phyloP scores from a whole-genome alignment of 163 green algal genomes.

The Prototheca wickerhamii region DNA sequence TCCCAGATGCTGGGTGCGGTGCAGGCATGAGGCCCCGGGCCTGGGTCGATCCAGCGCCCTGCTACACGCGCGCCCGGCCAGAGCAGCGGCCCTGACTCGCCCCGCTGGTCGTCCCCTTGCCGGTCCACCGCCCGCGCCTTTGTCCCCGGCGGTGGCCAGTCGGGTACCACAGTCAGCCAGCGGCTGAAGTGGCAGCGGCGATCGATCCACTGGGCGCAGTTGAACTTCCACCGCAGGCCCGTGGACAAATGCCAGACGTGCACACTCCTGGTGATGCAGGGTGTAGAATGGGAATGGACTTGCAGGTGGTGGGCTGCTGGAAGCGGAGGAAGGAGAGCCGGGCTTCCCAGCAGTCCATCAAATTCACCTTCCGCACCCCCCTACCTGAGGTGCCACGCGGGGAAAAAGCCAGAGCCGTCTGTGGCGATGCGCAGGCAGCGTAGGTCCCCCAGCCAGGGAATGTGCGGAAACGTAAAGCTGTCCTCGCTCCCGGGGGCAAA shows the following conservation, averaged over 20 bases:
- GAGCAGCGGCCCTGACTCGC: no score
- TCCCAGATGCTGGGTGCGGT: no score
- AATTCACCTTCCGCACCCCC: not conserved
- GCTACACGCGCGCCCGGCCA: no score
- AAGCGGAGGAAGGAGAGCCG: not conserved
- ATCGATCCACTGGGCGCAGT: conserved; percentile 18
- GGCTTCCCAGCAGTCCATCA: no score
- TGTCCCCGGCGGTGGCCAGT: not conserved
- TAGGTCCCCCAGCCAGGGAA: conserved; percentile 48
- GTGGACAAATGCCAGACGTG: not conserved
- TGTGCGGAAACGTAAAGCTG: conserved; percentile 33
- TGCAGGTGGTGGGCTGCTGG: no score
- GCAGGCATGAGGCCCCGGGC: no score
- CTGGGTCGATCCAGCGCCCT: no score
- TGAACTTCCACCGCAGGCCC: not conserved
- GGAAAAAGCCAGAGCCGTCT: conserved; percentile 44
- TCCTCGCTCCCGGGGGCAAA: conserved; percentile 3
- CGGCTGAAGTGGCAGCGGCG: conserved; percentile 6
- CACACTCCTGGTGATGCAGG: not conserved
- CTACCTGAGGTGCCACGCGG: conserved; percentile 49
- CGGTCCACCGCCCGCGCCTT: no score
- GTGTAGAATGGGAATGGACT: no score
- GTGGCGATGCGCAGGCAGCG: conserved; percentile 39
- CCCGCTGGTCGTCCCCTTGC: no score
- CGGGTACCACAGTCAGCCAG: conserved; percentile 5